Evolutionary conservation across 768 basidiomycete genomes (phyloP), one percentile per base, ranked within the genome.

Genomic region (Tephrocybe sp.): DNA sequence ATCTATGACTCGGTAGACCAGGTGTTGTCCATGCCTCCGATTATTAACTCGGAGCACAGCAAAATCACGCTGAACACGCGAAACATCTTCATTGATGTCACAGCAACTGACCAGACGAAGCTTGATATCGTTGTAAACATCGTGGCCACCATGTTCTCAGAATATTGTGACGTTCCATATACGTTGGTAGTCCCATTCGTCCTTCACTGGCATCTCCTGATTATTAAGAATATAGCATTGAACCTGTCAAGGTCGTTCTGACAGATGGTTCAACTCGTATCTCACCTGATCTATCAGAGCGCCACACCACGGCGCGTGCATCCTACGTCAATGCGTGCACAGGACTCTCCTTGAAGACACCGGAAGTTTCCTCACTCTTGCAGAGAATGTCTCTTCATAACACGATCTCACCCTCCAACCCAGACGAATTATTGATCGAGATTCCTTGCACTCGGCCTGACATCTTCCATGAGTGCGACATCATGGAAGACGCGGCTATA

Each of bases 401-500:
- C 0, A 62, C 71, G 17, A 69, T 81, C 21, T 85, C 86, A 2
- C 51, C 79, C 1, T 66, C 70, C 23, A 74, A 84, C 53, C 64
- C 69, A 0, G 94, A 98, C 61, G 78, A 83, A 59, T 75, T 99
- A 37, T 61, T 77, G 15, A 86, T 98, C 23, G 72, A 82, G 28
- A 78, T 99, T 41, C 96, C 97, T 4, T 77, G 90, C n/a, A 98
- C 94, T n/a, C 84, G 97, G 32, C 94, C 97, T 1, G 97, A 99
- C 65, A 98, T 99, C 58, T 74, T 99, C 48, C 97, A 99, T 65
- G 94, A 98, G 67, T 97, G 95, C 63, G 97, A 99, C 65, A 81
- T 98, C 65, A 90, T 99, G 86, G 97, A 99, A 66, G 97, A 99
- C 57, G 93, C 88, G 2, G 97, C 97, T 9, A 91, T 99, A 58